Conservation (phyloP, 2,329 filamentous ascomycete genomes). For the Colletotrichum siamense region DNA sequence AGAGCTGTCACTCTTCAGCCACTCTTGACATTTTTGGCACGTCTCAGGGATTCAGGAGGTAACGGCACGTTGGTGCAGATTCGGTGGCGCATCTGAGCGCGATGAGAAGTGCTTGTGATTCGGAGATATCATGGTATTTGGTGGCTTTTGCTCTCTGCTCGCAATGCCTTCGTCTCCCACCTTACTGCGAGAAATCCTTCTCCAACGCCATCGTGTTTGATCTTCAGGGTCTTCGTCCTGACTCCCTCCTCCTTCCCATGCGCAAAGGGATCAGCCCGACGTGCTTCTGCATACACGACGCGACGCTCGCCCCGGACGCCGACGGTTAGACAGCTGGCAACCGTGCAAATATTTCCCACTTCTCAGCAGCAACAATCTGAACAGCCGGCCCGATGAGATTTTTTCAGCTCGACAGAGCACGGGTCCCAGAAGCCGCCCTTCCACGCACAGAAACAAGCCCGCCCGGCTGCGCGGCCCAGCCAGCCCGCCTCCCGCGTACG, state of each 20-base stretch:
- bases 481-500: background rate
- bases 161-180: background rate
- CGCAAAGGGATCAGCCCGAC: background rate
- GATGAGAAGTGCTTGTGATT: background rate
- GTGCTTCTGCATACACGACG: background rate
- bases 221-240: background rate
- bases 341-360: background rate
- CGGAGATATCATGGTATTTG: background rate
- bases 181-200: background rate
- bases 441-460: background rate
- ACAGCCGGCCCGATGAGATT: background rate
- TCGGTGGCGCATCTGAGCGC: conserved; percentile 7
- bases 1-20: conserved; percentile 3
- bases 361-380: background rate
- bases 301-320: background rate
- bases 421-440: background rate
- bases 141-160: background rate
- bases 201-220: background rate
- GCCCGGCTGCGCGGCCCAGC: background rate
- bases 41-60: background rate
- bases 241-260: background rate
- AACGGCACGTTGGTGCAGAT: background rate
- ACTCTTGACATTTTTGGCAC: background rate
- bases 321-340: background rate
- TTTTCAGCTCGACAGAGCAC: background rate